Base-by-base conservation (phyloP, 768 basidiomycete genomes). In the Auriscalpium orientale region DNA sequence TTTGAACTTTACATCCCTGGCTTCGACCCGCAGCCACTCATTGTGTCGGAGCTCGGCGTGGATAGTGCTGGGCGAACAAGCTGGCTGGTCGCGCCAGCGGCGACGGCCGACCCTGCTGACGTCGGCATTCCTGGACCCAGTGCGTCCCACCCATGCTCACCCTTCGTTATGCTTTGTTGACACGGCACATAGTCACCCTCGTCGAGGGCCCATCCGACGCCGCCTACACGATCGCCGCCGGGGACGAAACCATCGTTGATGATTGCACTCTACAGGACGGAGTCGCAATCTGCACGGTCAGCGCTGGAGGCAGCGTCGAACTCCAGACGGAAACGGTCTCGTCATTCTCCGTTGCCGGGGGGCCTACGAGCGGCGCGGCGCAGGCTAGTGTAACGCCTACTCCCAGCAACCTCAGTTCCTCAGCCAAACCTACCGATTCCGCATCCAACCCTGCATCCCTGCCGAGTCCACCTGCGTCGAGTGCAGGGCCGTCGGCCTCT, bases 1-100 rank as follows among this genome's bases (percentile, higher is more conserved):
- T 72, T 70, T 0, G 75, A 78, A n/a, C 62, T 78, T 40, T 76
- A 70, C 56, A 68, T 80, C 53, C 78, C 76, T 1, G 76, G 71
- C 34, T 76, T 77, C 52, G 73, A 79, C 55, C 70, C 72, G 16
- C 74, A 75, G 62, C 73, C 75, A 9, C 57, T 78, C 44, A 72
- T 74, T 51, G 77, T 72, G 45, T 67, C 71, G 57, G 64, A 70
- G 40, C 43, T 77, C n/a, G 76, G 77, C 10, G 72, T 74, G 16
- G 77, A 72, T 7, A 46, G 63, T 13, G 65, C 73, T 55, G 75
- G 76, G 18, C 64, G 67, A 46, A 78, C 78, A 13, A 78, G 78
- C 16, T 79, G 71, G 66, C 65, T 61, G 18, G 54, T 78, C 46
- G 62, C 70, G 6, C 68, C 72, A 40, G 78, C 73, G 1, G 53